Base-by-base conservation (phyloP, 2,329 filamentous ascomycete genomes). In the Gliomastix tumulicola region DNA sequence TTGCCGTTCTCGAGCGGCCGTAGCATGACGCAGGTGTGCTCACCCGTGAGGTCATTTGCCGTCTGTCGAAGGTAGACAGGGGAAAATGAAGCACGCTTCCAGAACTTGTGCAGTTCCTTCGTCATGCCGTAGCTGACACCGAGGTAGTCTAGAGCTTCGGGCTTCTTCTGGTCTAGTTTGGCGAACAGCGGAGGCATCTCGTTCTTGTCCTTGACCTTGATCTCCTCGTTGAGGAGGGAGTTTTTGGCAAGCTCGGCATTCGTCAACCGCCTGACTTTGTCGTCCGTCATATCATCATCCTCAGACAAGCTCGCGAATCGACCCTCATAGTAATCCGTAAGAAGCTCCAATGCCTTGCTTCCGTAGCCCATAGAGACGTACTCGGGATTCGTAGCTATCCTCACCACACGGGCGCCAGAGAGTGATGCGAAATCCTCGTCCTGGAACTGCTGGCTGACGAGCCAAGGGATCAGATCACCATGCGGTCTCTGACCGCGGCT, bases 1-100 rank as follows among this genome's bases (percentile, higher is more conserved):
- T 79, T 80, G 37, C 68, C 70, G 36, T 62, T 68, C 41, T 77
- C 71, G 7, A 98, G 71, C 3, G 88, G 84, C 39, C 88, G 79
- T 34, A 98, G 74, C 94, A 98, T 98, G 20, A 98, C 90, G 55
- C 88, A 96, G 0, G 92, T 95, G 57, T 98, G 92, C 62, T 98
- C 92, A 38, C 92, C 92, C 0, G 94, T 98, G 32, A 98, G 71
- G 39, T 97, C 92, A 55, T 97, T 98, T 35, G 92, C 74, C 3
- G 94, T 98, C 65, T 98, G 92, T 22, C 92, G 78, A 12, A 98
- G 74, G 53, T 98, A 98, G 1, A 98, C 87, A 0, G 92, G 92
- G 3, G 81, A 78, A 57, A 96, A 98, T 1, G 71, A 71, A 13
- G 84, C 78, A 23, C 85, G 83, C 63, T 96, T 95, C 92, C 92